Evolutionary conservation across 2,329 filamentous ascomycete genomes (phyloP), one percentile per base, ranked within the genome.

Genomic region (Penicillium sp.): DNA sequence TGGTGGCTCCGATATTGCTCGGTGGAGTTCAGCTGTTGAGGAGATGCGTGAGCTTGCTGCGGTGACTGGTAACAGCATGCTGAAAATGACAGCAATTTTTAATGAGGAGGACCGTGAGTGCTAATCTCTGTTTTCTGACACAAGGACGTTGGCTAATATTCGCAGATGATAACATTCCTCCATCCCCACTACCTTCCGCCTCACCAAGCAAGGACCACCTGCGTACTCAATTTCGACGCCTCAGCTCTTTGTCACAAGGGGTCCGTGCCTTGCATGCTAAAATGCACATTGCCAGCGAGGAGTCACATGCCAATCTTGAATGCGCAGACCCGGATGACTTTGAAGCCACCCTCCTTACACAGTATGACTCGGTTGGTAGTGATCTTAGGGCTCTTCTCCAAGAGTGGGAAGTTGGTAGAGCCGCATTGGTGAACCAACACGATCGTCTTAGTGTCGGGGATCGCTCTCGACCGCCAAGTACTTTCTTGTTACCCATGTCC

Each of bases 231-330:
- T 83, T 97, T 55, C 88, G 91, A 57, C 93, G 96, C 69, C 84
- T 99, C 40, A 91, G 90, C 67, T 89, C 89, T 1, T 81, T 99
- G 33, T 96, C 91, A 0, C 90, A 91, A 53, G 92, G 91, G 16
- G 96, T 97, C 58, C 87, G 92, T 28, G 90, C 90, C 11, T 81
- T 99, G 46, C 93, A 97, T 74, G 94, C 94, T 35, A 99, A 97
- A 73, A 86, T 99, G 78, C 91, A 95, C 57, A 81, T 99, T 8
- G 77, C 97, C 52, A 86, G 91, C 47, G 94, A 99, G 72, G 91
- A 97, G 72, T 95, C 91, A 0, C 90, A 90, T 68, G 84, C 84
- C 57, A 86, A 86, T 41, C 75, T 96, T 28, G 89, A 96, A 66
- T 86, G 88, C 64, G 86, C 89, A 36, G 84, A 77, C 58, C 71